Evolutionary conservation across 2,329 filamentous ascomycete species (phyloP).

Genomic region (Penicillium sp.): DNA sequence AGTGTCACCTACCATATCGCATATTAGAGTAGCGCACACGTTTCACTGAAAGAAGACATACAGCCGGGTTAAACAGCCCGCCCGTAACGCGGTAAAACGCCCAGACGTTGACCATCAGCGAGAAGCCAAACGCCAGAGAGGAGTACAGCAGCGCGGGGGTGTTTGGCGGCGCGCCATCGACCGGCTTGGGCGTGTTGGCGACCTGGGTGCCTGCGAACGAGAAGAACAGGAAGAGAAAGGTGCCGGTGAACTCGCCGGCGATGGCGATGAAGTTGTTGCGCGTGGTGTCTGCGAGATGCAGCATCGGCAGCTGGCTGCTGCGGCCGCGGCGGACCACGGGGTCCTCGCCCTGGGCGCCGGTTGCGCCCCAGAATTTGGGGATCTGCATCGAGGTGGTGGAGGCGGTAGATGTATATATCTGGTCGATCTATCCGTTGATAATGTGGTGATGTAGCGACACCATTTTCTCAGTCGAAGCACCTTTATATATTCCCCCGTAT

Average conservation of each 20-base stretch:
- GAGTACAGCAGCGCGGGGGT: constrained; percentile 49
- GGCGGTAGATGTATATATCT: background rate
- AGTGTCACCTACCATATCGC: constrained; percentile 54
- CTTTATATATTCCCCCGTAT: background rate
- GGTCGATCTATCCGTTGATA: background rate
- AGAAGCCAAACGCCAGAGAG: constrained; percentile 51
- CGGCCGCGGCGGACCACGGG: constrained; percentile 4
- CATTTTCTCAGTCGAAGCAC: background rate
- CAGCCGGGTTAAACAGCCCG: constrained; percentile 57
- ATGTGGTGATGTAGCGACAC: background rate
- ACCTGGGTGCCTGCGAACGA: constrained; percentile 54
- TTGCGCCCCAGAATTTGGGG: background rate
- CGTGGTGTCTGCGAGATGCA: constrained; percentile 37
- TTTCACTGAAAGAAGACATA: constrained; percentile 29
- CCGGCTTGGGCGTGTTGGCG: constrained; percentile 44
- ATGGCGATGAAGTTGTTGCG: constrained; percentile 54
- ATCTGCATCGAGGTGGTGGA: background rate
- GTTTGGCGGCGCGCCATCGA: constrained; percentile 39
- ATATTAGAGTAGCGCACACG: background rate
- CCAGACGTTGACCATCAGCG: constrained; percentile 59
- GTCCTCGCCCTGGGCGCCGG: background rate
- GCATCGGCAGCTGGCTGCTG: constrained; percentile 37
- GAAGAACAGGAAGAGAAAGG: constrained; percentile 56
- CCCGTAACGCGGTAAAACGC: constrained; percentile 59
- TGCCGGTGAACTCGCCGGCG: constrained; percentile 58